phyloP scores from a whole-genome alignment of 225 moss, liverwort and hornwort species.

The Straminergon stramineum region DNA sequence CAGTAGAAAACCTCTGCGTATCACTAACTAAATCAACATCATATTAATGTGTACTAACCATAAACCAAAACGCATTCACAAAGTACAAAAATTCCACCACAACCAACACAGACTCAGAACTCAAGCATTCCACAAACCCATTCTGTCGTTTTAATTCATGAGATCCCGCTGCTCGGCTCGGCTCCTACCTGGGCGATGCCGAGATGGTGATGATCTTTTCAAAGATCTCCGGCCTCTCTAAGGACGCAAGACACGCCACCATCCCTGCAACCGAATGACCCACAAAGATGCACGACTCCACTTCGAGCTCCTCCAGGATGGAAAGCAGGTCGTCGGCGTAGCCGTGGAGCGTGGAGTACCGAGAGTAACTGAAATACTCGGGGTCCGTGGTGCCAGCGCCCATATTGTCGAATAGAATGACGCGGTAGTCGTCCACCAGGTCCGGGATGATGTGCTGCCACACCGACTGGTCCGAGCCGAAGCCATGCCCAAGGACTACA shows the following conservation, averaged over 20 bases:
- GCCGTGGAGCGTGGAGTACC: slow-evolving; percentile 62
- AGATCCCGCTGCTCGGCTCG: neutral
- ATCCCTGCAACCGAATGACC: slow-evolving; percentile 84
- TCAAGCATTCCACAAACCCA: neutral
- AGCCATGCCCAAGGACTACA: slow-evolving; percentile 75
- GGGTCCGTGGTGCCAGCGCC: slow-evolving; percentile 91
- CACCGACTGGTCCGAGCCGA: slow-evolving; percentile 85
- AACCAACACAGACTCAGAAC: neutral
- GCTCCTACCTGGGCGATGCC: slow-evolving; percentile 58
- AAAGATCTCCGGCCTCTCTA: slow-evolving; percentile 63
- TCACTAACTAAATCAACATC: neutral
- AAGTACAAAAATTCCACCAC: neutral
- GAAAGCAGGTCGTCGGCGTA: slow-evolving; percentile 85
- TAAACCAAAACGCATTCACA: neutral
- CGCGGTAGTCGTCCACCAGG: slow-evolving; percentile 56
- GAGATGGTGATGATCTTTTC: slow-evolving; percentile 74
- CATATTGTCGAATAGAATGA: slow-evolving; percentile 78
- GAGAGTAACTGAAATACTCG: slow-evolving; percentile 65
- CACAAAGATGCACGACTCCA: slow-evolving; percentile 54
- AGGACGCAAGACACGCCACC: slow-evolving; percentile 75
- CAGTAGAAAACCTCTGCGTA: neutral
- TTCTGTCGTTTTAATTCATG: neutral
- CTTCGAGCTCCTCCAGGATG: slow-evolving; percentile 76
- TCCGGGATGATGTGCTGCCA: slow-evolving; percentile 79
- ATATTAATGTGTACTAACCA: no score